Evolutionary conservation across 768 basidiomycete genomes (phyloP).

Genomic region (Mycena vitilis): DNA sequence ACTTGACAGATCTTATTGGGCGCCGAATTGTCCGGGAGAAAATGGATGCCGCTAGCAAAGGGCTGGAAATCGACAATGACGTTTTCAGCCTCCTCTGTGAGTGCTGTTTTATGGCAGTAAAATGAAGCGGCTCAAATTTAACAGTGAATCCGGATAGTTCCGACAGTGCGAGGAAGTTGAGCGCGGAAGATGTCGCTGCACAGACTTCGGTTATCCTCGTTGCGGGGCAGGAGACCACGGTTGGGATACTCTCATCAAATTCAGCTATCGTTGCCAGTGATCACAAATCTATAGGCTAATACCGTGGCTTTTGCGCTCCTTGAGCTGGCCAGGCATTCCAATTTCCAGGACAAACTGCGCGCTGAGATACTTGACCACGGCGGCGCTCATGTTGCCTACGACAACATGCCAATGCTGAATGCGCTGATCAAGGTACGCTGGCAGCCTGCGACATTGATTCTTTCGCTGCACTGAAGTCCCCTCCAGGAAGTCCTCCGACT

Average conservation of each 20-base stretch:
- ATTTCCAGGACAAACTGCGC: constrained; percentile 18
- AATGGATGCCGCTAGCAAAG: background rate
- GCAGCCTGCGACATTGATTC: no score
- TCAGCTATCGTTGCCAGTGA: background rate
- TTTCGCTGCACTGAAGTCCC: background rate
- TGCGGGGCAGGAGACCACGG: constrained; percentile 26
- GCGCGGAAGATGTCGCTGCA: background rate
- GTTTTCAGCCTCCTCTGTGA: constrained; percentile 8
- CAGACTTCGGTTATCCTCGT: constrained; percentile 17
- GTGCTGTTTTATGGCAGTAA: background rate
- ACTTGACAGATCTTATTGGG: background rate
- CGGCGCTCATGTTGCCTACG: background rate
- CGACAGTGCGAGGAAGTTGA: background rate
- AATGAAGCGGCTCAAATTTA: no score
- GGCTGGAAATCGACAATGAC: constrained; percentile 4
- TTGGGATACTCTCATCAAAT: background rate
- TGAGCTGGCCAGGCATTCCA: constrained; percentile 16
- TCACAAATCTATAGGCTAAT: constrained; percentile 16
- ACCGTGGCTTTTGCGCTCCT: constrained; percentile 11
- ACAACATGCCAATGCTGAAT: constrained; percentile 25
- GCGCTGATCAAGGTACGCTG: constrained; percentile 29
- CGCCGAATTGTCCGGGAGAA: background rate
- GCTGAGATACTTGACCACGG: constrained; percentile 7
- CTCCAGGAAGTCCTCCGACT: constrained; percentile 28
- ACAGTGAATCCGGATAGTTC: background rate